Percentiles rank a stretch among this genome's conserved stretches.
These are phyloP conservation scores for Skeletonema potamos DNA, from an alignment of 108 stramenopile genomes.

Conservation along the genomic window DNA sequence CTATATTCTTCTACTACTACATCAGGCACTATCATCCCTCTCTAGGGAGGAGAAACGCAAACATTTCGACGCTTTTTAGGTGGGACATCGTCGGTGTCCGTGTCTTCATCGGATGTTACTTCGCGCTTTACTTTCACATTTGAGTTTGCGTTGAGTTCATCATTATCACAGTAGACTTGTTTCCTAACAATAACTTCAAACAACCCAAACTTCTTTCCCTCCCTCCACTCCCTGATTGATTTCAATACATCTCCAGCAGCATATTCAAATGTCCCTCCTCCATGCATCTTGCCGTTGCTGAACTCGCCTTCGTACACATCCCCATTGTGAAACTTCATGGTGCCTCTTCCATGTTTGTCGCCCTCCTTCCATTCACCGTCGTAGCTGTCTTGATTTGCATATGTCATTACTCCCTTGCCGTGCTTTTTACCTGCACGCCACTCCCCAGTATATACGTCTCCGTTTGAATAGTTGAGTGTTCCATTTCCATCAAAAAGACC, in stretches of 20 bases:
- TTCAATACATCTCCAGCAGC: slow-evolving; percentile 37
- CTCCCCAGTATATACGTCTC: slow-evolving; percentile 57
- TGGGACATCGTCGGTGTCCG: background rate
- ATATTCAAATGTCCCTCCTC: slow-evolving; percentile 23
- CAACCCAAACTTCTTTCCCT: slow-evolving; percentile 40
- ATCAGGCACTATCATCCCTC: background rate
- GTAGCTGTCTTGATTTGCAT: slow-evolving; percentile 20
- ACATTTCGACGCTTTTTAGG: background rate
- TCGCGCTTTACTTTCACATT: background rate
- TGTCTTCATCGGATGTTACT: background rate
- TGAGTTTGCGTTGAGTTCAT: background rate
- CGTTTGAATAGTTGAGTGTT: slow-evolving; percentile 32
- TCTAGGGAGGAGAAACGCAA: background rate
- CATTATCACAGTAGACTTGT: background rate
- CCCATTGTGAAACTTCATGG: background rate
- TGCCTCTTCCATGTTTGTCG: background rate
- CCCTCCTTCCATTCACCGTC: background rate
- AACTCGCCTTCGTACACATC: slow-evolving; percentile 19
- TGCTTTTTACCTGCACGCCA: slow-evolving; percentile 44
- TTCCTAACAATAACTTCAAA: background rate
- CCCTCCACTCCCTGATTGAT: slow-evolving; percentile 49
- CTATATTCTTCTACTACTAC: background rate
- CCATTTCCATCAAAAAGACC: slow-evolving; percentile 50
- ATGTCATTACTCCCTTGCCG: slow-evolving; percentile 51
- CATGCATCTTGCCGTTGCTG: slow-evolving; percentile 17